phyloP scores from a whole-genome alignment of 306 rosid species.

The Sphenostylis stenocarpa region DNA sequence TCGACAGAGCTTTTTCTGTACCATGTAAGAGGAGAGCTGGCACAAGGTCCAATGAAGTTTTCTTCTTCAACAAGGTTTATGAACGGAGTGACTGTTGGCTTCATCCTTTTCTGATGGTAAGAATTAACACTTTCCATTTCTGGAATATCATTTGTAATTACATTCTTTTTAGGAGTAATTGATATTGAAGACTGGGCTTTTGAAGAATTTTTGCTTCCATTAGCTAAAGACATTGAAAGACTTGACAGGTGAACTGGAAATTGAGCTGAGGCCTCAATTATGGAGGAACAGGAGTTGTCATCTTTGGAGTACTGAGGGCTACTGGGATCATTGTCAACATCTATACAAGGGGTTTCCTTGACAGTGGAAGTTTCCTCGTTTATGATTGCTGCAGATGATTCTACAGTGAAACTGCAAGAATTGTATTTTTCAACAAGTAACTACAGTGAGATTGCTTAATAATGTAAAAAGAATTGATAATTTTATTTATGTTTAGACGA shows the following conservation, averaged over 20 bases:
- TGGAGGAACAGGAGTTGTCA: constrained; percentile 47
- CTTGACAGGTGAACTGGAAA: constrained; percentile 40
- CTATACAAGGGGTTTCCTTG: constrained; percentile 55
- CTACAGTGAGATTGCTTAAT: not conserved
- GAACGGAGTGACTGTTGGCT: constrained; percentile 41
- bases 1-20: constrained; percentile 30
- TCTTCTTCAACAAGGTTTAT: constrained; percentile 48
- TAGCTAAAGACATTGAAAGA: constrained; percentile 31
- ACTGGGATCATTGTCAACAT: constrained; percentile 33
- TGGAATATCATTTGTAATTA: constrained; percentile 35
- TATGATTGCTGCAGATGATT: constrained; percentile 35
- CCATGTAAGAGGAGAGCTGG: constrained; percentile 41
- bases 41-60: constrained; percentile 41
- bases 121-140: constrained; percentile 91
- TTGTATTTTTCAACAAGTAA: constrained; percentile 34
- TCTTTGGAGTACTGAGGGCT: constrained; percentile 60
- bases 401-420: constrained; percentile 55
- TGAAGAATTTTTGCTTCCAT: constrained; percentile 40
- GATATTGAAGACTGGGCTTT: constrained; percentile 40
- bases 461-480: not conserved
- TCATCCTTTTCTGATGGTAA: constrained; percentile 72
- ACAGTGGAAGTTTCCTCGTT: constrained; percentile 55
- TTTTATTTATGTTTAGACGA: not conserved
- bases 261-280: constrained; percentile 53
- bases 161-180: constrained; percentile 62